Evolutionary conservation across 2,329 filamentous ascomycete genomes (phyloP).

Genomic region (Pleoardoris graminearum): DNA sequence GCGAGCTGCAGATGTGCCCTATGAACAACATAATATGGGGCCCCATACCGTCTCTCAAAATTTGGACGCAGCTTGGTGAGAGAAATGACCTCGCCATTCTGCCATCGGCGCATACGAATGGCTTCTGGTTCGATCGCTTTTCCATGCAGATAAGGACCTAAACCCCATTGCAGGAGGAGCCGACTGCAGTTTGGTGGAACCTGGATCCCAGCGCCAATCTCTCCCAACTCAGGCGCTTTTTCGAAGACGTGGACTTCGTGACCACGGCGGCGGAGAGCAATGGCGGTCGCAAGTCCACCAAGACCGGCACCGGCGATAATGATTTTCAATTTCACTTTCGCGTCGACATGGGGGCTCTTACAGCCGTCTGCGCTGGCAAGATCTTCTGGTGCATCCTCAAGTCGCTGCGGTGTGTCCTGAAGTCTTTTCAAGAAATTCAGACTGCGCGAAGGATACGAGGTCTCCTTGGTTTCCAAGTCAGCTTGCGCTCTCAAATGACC

Average conservation of each 20-base stretch:
- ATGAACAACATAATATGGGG: slow-evolving; percentile 28
- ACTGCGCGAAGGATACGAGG: slow-evolving; percentile 26
- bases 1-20: slow-evolving; percentile 24
- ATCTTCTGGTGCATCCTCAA: background rate
- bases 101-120: slow-evolving; percentile 56
- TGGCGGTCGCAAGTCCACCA: slow-evolving; percentile 21
- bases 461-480: slow-evolving; percentile 10
- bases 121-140: slow-evolving; percentile 45
- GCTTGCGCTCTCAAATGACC: background rate
- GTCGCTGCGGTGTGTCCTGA: background rate
- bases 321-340: slow-evolving; percentile 14
- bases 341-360: background rate
- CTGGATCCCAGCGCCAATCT: slow-evolving; percentile 29
- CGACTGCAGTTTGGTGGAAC: slow-evolving; percentile 41
- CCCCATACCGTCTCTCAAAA: slow-evolving; percentile 41
- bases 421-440: slow-evolving; percentile 19
- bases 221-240: slow-evolving; percentile 15
- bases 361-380: background rate
- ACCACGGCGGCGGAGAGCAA: slow-evolving; percentile 18
- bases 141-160: slow-evolving; percentile 30
- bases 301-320: slow-evolving; percentile 22
- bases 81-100: slow-evolving; percentile 51
- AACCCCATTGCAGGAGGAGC: slow-evolving; percentile 53
- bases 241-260: slow-evolving; percentile 22
- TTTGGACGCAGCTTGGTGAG: slow-evolving; percentile 58